Evolutionary conservation across 1,139 yeast genomes (phyloP), one percentile per base, ranked within the genome.

Genomic region (Nakaseomyces glabratus): DNA sequence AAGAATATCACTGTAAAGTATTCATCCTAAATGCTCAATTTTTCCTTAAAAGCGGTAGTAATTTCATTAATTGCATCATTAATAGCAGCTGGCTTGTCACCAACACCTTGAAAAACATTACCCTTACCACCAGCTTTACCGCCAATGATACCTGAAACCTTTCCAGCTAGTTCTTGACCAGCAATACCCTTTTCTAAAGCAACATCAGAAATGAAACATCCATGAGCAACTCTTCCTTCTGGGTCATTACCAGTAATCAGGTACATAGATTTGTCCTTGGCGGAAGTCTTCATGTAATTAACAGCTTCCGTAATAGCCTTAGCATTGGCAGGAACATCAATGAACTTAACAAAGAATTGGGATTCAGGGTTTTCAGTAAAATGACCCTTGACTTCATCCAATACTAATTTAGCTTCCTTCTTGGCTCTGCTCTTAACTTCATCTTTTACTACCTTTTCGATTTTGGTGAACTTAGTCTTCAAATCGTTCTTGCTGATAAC

Each of bases 91-190:
- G 76, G 71, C 43, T 84, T 82, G 50, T 79, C 85, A 52, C 98
- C 98, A 76, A 86, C 81, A 60, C 99, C 99, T 66, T 90, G 98
- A 47, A 86, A 85, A 41, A 88, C 77, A 49, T 86, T 84, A 43
- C 96, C 97, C 63, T 85, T 90, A 60, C 99, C 99, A 63, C 99
- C 99, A 40, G 95, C 93, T 60, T 82, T 84, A 61, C 99, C 99
- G 46, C 98, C 99, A 49, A 93, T 76, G 51, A 70, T 68, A 36
- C 66, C 63, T 33, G 88, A 66, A 31, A 82, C 97, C 39, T 71
- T 65, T 37, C 69, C 64, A 24, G 93, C 94, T 47, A 86, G 70
- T 20, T 73, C 86, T 43, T 73, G 65, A 24, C 95, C 95, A 48
- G 76, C 70, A 28, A 85, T 65, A 36, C 90, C 90, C 59, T 80